A percentile compares a stretch with the other conserved stretches of the same genome.
Evolutionary conservation across 2,329 filamentous ascomycete genomes (phyloP).

Genomic region (Alternaria ventricosa): DNA sequence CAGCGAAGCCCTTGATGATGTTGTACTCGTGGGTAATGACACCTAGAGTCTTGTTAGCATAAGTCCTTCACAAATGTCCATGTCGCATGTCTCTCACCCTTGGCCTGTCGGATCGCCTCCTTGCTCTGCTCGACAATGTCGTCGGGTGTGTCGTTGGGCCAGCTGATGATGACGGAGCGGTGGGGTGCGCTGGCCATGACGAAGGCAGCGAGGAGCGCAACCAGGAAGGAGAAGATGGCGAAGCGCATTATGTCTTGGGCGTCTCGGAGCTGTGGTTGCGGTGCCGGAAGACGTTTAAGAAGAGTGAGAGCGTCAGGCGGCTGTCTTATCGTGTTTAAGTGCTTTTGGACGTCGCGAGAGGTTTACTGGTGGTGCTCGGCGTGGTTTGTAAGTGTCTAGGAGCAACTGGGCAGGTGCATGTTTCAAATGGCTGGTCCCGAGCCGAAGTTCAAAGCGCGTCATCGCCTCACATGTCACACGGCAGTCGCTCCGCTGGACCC

Average conservation of each 20-base stretch:
- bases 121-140: constrained; percentile 74
- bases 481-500: not conserved
- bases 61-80: not conserved
- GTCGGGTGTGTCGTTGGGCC: constrained; percentile 72
- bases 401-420: constrained; percentile 11
- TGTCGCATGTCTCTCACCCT: constrained; percentile 60
- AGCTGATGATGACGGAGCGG: constrained; percentile 81
- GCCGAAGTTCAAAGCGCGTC: constrained; percentile 15
- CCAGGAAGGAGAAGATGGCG: constrained; percentile 62
- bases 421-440: constrained; percentile 7
- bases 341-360: not conserved
- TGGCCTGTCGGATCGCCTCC: constrained; percentile 68
- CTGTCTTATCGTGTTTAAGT: not conserved
- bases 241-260: constrained; percentile 67
- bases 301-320: not conserved
- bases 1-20: constrained; percentile 74
- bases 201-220: constrained; percentile 64
- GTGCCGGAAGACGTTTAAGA: not conserved
- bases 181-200: constrained; percentile 66
- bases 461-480: constrained; percentile 2
- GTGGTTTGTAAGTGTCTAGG: constrained; percentile 3
- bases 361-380: not conserved
- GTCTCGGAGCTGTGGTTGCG: not conserved
- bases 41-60: constrained; percentile 46
- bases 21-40: constrained; percentile 76